Base-by-base conservation (phyloP, 2,329 filamentous ascomycete genomes). In the Penicillium sp. region DNA sequence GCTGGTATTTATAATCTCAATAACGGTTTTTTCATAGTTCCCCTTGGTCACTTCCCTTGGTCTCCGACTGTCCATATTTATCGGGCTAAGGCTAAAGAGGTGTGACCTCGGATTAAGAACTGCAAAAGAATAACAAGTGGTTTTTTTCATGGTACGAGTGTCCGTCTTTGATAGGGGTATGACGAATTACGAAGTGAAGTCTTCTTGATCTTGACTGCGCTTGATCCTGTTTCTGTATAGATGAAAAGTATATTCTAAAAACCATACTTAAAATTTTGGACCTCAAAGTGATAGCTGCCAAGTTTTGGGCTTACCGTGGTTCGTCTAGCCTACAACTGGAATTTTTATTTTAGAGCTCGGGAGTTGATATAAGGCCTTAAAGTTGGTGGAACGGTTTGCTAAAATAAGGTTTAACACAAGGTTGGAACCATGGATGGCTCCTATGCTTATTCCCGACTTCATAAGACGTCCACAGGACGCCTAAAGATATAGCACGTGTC, bases 11-110 rank as follows among this genome's bases (percentile, higher is more conserved):
- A 60, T 19, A 53, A 65, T n/a, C 39, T 33, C 6, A 58, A 50
- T 10, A 66, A 60, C 48, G 59, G 59, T 1, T 66, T 65, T 44
- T 64, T 64, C 27, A 61, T 48, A 9, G 53, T 66, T 19, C 64
- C 64, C 1, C 25, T 66, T 12, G 63, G 63, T 17, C 59, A 65
- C 31, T 66, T 65, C 10, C 61, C 64, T 38, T 66, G 64, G 64
- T 66, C 64, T 3, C 61, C 62, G 21, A 55, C 53, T 38, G 48
- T 49, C 25, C 56, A 51, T 35, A 50, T 41, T 25, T 58, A 63
- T 47, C 38, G 38, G 19, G 38, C 10, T 41, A 41, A 41, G 19
- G 19, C 38, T 21, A 41, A 41, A 41, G 12, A 41, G 6, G 19
- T 23, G 6, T 41, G 39, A 41, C 6, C 6, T 15, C 13, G 1